Conservation (phyloP, 2,329 filamentous ascomycete species). For the Verruconis gallopava region DNA sequence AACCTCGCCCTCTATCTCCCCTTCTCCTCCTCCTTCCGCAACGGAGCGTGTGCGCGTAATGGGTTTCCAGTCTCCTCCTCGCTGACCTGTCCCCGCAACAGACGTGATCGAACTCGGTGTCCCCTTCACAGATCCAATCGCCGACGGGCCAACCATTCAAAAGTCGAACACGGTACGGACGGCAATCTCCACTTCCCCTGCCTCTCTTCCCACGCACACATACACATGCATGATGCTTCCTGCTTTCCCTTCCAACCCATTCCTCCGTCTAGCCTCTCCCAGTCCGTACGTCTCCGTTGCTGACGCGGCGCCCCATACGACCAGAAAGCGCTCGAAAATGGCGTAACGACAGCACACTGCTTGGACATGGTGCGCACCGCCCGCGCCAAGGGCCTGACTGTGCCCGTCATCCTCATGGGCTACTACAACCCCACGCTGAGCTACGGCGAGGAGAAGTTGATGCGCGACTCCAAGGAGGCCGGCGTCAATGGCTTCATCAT, state of each 20-base stretch:
- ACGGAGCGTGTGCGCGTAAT: no score
- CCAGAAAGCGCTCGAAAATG: slow-evolving; percentile 63
- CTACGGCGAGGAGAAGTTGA: slow-evolving; percentile 83
- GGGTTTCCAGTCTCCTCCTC: no score
- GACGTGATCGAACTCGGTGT: slow-evolving; percentile 93
- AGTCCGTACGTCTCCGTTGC: slow-evolving; percentile 13
- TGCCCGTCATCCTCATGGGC: slow-evolving; percentile 88
- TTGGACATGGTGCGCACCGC: slow-evolving; percentile 76
- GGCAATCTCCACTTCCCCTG: no score
- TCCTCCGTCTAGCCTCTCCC: slow-evolving; percentile 11
- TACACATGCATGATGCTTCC: no score
- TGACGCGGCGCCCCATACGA: neutral
- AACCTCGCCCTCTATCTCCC: no score
- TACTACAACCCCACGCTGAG: slow-evolving; percentile 96
- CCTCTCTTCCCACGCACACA: slow-evolving; percentile 18
- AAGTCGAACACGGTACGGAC: slow-evolving; percentile 63
- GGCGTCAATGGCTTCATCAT: slow-evolving; percentile 95
- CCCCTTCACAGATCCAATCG: slow-evolving; percentile 96
- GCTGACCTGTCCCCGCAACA: slow-evolving; percentile 22
- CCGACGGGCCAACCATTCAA: slow-evolving; percentile 94
- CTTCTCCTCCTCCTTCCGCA: no score
- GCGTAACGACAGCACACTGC: slow-evolving; percentile 67
- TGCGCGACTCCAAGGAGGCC: slow-evolving; percentile 70
- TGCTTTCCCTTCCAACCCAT: slow-evolving; percentile 15
- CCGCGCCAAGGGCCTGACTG: slow-evolving; percentile 60